These are phyloP conservation scores for Lophiostoma macrostomum DNA, from an alignment of 495 filamentous ascomycete genomes.

Conservation along the genomic window DNA sequence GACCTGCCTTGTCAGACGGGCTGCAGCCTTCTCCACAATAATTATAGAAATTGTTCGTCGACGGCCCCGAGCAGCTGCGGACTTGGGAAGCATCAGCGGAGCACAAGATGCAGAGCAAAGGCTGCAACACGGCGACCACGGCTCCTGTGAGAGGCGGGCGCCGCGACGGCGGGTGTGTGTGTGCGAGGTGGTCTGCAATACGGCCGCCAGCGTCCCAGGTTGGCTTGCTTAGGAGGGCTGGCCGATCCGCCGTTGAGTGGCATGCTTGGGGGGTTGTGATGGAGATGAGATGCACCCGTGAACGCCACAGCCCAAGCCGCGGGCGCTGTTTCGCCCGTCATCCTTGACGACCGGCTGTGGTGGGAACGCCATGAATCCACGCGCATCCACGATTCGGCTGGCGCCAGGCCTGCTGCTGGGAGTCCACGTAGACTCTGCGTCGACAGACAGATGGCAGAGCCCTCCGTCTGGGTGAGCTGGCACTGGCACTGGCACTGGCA, in stretches of 20 bases:
- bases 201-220: slow-evolving; percentile 1
- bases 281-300: slow-evolving; percentile 18
- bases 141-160: too few species aligned
- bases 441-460: too few species aligned
- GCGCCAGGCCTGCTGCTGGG: not conserved
- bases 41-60: not conserved
- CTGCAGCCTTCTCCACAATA: slow-evolving; percentile 13
- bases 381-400: slow-evolving; percentile 14
- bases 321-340: slow-evolving; percentile 10
- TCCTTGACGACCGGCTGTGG: slow-evolving; percentile 8
- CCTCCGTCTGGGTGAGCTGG: too few species aligned
- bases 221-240: slow-evolving; percentile 1
- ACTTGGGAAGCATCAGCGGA: not conserved
- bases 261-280: slow-evolving; percentile 17
- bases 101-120: not conserved
- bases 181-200: not conserved
- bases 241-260: slow-evolving; percentile 23
- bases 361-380: slow-evolving; percentile 19
- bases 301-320: not conserved
- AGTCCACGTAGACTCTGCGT: too few species aligned
- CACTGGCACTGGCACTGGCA: too few species aligned
- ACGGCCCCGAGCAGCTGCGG: not conserved
- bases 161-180: not conserved
- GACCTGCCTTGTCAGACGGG: slow-evolving; percentile 12
- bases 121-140: too few species aligned